Base-by-base conservation (phyloP, 2,329 filamentous ascomycete species). In the Cladophialophora bantiana region DNA sequence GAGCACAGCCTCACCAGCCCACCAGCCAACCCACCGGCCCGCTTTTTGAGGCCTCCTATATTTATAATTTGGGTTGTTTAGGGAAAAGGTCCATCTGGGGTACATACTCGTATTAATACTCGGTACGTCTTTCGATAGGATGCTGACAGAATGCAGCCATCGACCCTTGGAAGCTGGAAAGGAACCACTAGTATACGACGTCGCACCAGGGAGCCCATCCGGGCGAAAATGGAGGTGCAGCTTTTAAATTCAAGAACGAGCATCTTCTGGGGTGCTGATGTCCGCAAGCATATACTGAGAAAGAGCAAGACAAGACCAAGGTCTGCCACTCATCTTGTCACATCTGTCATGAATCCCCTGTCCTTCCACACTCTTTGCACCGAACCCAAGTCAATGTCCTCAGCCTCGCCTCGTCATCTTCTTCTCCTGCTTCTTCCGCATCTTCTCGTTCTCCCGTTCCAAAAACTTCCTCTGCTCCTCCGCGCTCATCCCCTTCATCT, bases 391-490 rank as follows among this genome's bases (percentile, higher is more conserved):
- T 2, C 26, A 26, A 26, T 26, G 26, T 26, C 26, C 26, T 59
- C 55, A 83, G 65, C 75, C 84, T 75, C 82, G 84, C 72, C 83
- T 81, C 34, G 84, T 86, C 78, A 83, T 83, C 81, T 83, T 89
- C 84, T 90, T 91, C 79, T 85, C 83, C 63, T 81, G 82, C 78
- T 85, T 89, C 76, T 81, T 83, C 72, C 83, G 78, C 79, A 90
- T 90, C 85, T 90, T 92, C 77, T 93, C 90, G 73, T 85, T 87
- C 84, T 94, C 91, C 79, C 88, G 90, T 73, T 94, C 91, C 64
- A 94, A 84, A 77, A 89, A 94, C 82, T 92, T 93, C 83, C 92
- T 91, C 84, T 94, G 92, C 68, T 91, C 90, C 79, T 94, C 93
- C 63, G 92, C 91, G 74, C 90, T 90, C 74, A 94, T 85, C 12